These are phyloP conservation scores for Fraxinus paxiana DNA, from an alignment of 305 asterid genomes.

Conservation along the genomic window DNA sequence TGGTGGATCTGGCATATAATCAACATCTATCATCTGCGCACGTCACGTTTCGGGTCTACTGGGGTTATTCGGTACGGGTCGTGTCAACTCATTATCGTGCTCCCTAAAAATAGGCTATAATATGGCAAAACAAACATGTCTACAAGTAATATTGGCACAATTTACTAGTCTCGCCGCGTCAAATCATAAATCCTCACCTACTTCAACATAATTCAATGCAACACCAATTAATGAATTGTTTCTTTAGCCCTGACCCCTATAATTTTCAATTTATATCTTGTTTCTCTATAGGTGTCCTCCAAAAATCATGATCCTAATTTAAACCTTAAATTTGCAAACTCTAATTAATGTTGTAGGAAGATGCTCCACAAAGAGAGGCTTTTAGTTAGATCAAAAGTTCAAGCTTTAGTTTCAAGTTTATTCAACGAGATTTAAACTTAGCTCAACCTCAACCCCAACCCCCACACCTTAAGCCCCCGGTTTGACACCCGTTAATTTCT, in stretches of 20 bases:
- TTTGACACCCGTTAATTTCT: too few relatives aligned
- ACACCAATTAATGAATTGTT: not conserved
- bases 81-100: not conserved
- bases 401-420: not conserved
- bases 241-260: not conserved
- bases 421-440: not conserved
- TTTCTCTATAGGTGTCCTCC: not conserved
- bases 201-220: not conserved
- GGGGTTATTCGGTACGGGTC: too few relatives aligned
- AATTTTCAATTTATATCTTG: not conserved
- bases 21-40: too few relatives aligned
- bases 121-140: not conserved
- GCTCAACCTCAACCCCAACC: not conserved
- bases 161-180: slow-evolving; percentile 30
- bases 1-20: too few relatives aligned
- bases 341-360: not conserved
- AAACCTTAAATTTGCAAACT: not conserved
- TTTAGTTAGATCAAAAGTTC: not conserved
- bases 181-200: not conserved
- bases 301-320: not conserved
- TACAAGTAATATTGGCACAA: slow-evolving; percentile 25
- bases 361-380: not conserved
- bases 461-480: not conserved
- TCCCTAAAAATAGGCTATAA: not conserved
- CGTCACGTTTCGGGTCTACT: too few relatives aligned